Evolutionary conservation across 768 basidiomycete genomes (phyloP), one percentile per base, ranked within the genome.

Genomic region (Agrocybe praecox): DNA sequence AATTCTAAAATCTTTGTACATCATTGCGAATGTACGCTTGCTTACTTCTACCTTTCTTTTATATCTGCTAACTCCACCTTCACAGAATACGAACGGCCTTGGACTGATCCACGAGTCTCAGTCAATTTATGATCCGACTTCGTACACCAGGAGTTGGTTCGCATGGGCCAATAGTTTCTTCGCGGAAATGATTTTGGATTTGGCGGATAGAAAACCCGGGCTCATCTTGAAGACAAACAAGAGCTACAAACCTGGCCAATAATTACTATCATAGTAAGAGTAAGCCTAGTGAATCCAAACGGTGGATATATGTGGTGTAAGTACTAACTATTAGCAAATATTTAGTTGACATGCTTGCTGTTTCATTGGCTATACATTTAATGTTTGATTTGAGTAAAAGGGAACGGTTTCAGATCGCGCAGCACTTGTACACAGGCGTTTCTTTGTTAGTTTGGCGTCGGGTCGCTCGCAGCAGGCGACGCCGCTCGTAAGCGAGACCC

Each of bases 131-230:
- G 69, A 84, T 32, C 62, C 69, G 18, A 72, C 70, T 15, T 76
- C 78, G 23, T 90, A 88, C 64, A 90, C 88, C 33, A 78, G 89
- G 19, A 77, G 84, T 18, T 91, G 89, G 89, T 91, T 91, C 69
- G 89, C 90, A 19, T 91, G 89, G 89, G 90, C 86, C 14, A 90
- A 90, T 67, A 88, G 88, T 69, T 92, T 88, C 69, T 92, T 91
- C 65, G 84, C 90, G 33, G 90, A 92, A 74, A 90, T 91, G 88
- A 74, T 92, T 18, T 70, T 92, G 52, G 89, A 92, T 62, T 75
- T 92, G 32, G 90, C 90, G 42, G 75, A 82, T 60, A 78, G 89
- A 57, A 90, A 90, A 68, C 90, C 90, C 4, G 75, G 77, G 48
- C 74, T 92, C 24, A 82, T 92, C 47, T 78, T 92, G 67, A 80